Evolutionary conservation across 768 basidiomycete genomes (phyloP).

Genomic region (Kwoniella dejecticola): DNA sequence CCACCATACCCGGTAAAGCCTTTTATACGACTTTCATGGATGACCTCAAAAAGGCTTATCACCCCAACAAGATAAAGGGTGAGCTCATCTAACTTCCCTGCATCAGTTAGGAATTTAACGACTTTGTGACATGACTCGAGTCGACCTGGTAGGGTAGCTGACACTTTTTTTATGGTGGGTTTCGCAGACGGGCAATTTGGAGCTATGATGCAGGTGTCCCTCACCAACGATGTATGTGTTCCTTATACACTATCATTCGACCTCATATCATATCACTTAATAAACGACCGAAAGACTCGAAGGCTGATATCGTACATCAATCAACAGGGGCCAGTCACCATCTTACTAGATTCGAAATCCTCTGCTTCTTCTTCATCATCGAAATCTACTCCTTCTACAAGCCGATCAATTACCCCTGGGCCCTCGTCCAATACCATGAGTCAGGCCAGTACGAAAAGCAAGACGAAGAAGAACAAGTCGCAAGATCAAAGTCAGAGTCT

Average conservation of each 20-base stretch:
- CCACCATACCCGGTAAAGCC: conserved; percentile 66
- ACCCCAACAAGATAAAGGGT: conserved; percentile 79
- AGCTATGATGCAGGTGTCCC: conserved; percentile 89
- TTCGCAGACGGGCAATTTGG: conserved; percentile 83
- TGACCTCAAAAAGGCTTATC: conserved; percentile 67
- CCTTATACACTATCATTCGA: neutral
- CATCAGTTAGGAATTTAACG: neutral
- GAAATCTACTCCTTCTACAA: conserved; percentile 1
- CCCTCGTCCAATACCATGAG: too few species aligned
- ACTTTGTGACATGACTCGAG: too few species aligned
- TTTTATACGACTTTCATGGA: conserved; percentile 75
- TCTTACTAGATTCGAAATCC: conserved; percentile 22
- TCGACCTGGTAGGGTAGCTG: neutral
- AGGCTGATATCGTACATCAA: neutral
- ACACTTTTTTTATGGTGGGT: neutral
- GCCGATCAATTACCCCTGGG: neutral
- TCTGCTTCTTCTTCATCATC: conserved; percentile 23
- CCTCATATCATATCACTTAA: neutral
- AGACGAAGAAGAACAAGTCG: too few species aligned
- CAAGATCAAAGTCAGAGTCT: too few species aligned
- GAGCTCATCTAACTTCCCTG: conserved; percentile 20
- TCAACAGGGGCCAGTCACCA: conserved; percentile 49
- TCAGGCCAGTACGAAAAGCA: too few species aligned
- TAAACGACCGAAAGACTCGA: too few species aligned
- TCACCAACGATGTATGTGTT: conserved; percentile 77